phyloP scores from a whole-genome alignment of 306 rosid genomes.

The Vachellia pachyceras region DNA sequence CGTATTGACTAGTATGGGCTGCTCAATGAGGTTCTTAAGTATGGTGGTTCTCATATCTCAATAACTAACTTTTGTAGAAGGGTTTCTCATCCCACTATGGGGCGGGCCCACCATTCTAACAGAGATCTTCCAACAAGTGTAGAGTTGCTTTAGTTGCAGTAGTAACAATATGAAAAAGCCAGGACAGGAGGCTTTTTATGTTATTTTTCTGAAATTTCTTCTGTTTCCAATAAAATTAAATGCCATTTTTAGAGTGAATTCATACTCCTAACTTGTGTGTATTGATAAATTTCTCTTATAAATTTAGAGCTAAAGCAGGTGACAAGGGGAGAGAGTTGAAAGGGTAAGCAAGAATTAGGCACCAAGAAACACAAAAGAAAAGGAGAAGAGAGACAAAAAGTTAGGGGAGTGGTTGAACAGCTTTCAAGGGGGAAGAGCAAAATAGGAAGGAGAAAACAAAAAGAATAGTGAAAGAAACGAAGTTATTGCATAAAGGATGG shows the following conservation, averaged over 20 bases:
- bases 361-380: neutral
- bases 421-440: too few species aligned
- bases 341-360: too few species aligned
- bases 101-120: neutral
- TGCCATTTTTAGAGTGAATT: neutral
- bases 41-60: neutral
- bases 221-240: neutral
- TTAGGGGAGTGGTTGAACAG: too few species aligned
- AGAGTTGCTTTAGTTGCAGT: neutral
- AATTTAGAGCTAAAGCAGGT: neutral
- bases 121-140: neutral
- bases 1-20: neutral
- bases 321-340: neutral
- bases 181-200: neutral
- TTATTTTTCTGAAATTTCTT: neutral
- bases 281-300: neutral
- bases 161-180: neutral
- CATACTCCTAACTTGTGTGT: neutral
- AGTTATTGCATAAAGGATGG: neutral
- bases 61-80: neutral
- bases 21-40: neutral
- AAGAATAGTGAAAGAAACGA: too few species aligned
- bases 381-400: too few species aligned
- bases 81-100: neutral
- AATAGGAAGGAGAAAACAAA: too few species aligned